Conservation (phyloP, 2,329 filamentous ascomycete genomes). For the Colletotrichum sp. region DNA sequence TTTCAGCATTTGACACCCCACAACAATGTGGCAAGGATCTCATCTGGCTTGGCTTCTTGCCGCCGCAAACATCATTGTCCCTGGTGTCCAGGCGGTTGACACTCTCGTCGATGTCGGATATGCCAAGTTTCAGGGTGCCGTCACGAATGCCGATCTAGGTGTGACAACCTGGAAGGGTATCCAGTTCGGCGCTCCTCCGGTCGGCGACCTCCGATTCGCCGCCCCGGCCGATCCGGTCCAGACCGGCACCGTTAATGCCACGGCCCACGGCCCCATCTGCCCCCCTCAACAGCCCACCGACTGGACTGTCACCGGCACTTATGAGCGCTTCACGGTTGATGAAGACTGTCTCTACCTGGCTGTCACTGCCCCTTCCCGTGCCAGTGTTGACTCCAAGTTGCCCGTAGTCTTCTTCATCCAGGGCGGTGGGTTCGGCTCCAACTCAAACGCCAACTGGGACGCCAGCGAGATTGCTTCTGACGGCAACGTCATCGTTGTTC, state of each 20-base stretch:
- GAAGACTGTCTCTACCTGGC: conserved; percentile 77
- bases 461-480: conserved; percentile 65
- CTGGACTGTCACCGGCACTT: conserved; percentile 13
- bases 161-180: conserved; percentile 77
- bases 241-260: conserved; percentile 54
- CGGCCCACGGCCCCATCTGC: conserved; percentile 30
- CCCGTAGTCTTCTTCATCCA: conserved; percentile 68
- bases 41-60: background rate
- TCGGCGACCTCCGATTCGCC: conserved; percentile 69
- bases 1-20: background rate
- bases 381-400: conserved; percentile 53
- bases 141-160: conserved; percentile 45
- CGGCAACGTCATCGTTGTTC: conserved; percentile 70
- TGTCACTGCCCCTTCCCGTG: conserved; percentile 63
- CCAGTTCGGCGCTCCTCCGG: conserved; percentile 73
- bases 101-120: conserved; percentile 68
- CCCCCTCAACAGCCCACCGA: conserved; percentile 31
- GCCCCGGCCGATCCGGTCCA: conserved; percentile 62
- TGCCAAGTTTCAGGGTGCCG: conserved; percentile 64
- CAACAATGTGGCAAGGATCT: background rate
- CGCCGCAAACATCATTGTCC: background rate
- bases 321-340: conserved; percentile 31
- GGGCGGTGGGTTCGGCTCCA: conserved; percentile 64
- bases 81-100: conserved; percentile 23
- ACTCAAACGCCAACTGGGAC: conserved; percentile 58